Conservation (phyloP, 192 early-diverging fungal species). For the Mortierella hygrophila region DNA sequence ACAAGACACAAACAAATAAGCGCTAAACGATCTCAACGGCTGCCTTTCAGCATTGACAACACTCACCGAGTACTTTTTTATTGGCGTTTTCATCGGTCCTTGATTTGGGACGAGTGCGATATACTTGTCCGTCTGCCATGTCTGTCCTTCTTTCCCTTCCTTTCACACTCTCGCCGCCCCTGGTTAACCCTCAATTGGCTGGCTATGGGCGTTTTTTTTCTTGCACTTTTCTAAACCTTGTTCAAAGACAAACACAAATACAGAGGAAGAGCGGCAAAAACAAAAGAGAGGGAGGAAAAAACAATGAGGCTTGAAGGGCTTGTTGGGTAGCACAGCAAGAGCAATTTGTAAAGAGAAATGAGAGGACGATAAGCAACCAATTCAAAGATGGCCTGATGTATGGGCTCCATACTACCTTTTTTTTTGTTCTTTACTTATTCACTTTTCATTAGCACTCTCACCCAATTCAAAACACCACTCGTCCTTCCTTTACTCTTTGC, state of each 20-base stretch:
- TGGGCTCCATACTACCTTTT: neutral
- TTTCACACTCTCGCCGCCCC: neutral
- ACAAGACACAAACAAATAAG: neutral
- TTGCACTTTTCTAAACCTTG: neutral
- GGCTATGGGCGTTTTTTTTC: neutral
- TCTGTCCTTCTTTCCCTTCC: neutral
- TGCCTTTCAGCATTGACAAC: neutral
- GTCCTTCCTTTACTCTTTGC: neutral
- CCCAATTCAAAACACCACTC: neutral
- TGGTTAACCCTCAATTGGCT: neutral
- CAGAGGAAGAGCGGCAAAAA: neutral
- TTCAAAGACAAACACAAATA: neutral
- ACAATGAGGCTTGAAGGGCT: conserved; percentile 22
- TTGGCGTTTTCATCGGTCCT: neutral
- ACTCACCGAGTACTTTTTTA: neutral
- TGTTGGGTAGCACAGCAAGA: conserved; percentile 49
- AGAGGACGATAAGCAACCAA: neutral
- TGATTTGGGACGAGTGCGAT: neutral
- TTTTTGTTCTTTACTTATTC: neutral
- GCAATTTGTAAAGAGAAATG: neutral
- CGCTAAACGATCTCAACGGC: neutral
- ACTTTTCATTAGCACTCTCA: neutral
- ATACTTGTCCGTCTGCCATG: neutral
- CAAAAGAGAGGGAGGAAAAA: neutral
- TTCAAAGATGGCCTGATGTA: conserved; percentile 21